These are phyloP conservation scores for Apiospora saccharicola DNA, from an alignment of 2,329 filamentous ascomycete genomes.

Conservation along the genomic window DNA sequence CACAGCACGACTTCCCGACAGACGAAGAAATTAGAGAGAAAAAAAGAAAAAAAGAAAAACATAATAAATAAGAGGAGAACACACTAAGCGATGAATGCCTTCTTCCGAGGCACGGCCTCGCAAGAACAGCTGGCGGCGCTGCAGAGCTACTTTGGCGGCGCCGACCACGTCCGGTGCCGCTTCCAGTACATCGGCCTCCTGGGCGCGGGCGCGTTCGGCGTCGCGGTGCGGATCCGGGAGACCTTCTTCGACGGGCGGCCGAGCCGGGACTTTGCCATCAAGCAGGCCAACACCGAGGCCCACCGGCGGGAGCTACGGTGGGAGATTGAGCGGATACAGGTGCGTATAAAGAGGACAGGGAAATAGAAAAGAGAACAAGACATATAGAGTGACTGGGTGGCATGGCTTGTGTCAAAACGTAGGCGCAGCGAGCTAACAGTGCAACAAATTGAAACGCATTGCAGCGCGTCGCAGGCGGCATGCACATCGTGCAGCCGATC, in stretches of 20 bases:
- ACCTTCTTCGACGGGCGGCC: accelerated
- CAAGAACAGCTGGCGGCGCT: background rate
- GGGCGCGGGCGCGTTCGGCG: background rate
- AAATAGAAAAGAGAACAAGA: too few relatives aligned
- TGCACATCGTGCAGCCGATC: background rate
- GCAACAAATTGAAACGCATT: background rate
- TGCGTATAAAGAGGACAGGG: too few relatives aligned
- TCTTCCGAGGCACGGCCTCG: background rate
- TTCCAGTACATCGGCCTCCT: background rate
- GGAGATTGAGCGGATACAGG: background rate
- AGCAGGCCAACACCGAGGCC: background rate
- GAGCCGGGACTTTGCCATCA: background rate
- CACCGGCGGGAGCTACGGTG: background rate
- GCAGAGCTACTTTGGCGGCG: background rate
- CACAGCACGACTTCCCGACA: too few relatives aligned
- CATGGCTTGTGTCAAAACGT: too few relatives aligned
- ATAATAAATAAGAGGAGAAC: background rate
- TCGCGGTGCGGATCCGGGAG: background rate
- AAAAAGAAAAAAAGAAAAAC: too few relatives aligned
- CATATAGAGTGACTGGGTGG: too few relatives aligned
- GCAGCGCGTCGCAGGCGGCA: background rate
- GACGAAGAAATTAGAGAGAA: too few relatives aligned
- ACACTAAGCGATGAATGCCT: background rate
- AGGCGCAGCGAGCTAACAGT: background rate
- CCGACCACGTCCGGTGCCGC: background rate